phyloP scores from a whole-genome alignment of 495 filamentous ascomycete genomes.

The Platismatia glauca region DNA sequence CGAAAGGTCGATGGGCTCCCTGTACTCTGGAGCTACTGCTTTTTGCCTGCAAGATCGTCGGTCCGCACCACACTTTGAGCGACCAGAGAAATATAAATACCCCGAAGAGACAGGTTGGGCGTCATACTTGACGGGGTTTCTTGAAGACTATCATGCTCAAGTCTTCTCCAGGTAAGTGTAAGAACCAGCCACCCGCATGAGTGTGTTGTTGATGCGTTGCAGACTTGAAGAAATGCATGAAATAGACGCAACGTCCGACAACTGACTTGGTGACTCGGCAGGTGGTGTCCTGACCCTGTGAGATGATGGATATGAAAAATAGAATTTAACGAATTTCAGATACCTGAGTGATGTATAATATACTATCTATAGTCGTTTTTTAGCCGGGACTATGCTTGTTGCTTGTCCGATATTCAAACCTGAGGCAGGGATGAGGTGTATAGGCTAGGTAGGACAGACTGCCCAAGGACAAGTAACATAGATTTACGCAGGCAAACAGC shows the following conservation, averaged over 20 bases:
- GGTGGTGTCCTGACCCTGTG: background rate
- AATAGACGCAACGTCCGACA: background rate
- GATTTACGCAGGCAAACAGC: too few species aligned
- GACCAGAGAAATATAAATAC: constrained; percentile 13
- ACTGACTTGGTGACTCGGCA: background rate
- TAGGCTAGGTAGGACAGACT: too few species aligned
- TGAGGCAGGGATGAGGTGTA: too few species aligned
- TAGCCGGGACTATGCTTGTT: too few species aligned
- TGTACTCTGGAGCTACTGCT: constrained; percentile 11
- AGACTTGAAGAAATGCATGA: constrained; percentile 5
- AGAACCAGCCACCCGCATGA: background rate
- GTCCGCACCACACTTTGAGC: constrained; percentile 1
- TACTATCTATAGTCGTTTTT: too few species aligned
- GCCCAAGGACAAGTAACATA: too few species aligned
- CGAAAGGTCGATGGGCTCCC: constrained; percentile 13
- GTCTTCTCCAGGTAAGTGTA: constrained; percentile 5
- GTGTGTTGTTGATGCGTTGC: background rate
- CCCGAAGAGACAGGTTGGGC: constrained; percentile 5
- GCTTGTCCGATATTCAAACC: too few species aligned
- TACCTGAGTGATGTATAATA: too few species aligned
- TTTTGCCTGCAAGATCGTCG: constrained; percentile 14
- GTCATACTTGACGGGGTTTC: constrained; percentile 5
- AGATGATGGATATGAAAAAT: background rate
- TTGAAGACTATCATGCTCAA: constrained; percentile 14
- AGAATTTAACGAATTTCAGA: background rate